Evolutionary conservation across 2,329 filamentous ascomycete species (phyloP), one percentile per base, ranked within the genome.

Genomic region (Cladorrhinum sp.): DNA sequence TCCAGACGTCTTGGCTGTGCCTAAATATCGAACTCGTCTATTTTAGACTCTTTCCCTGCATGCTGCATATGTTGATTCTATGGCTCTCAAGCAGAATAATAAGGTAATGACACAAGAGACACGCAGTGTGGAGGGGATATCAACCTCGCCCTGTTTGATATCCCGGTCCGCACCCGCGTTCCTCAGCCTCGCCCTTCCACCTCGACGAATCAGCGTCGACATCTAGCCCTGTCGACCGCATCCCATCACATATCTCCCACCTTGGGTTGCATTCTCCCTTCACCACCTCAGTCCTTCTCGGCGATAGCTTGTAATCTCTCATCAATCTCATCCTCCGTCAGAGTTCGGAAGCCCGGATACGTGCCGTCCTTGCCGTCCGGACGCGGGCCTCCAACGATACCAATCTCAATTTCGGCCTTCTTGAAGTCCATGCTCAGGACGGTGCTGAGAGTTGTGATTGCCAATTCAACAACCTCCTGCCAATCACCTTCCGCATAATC

Each of bases 371-470:
- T 84, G 68, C 93, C 94, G 73, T 96, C 91, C 62, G 82, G 78
- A 71, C 86, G 85, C 61, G 94, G 93, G 28, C 92, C 94, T 67
- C 95, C 95, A 58, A 97, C 95, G 73, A 99, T 93, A 65, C 95
- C 95, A 77, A 99, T 91, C 80, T 99, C 95, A 75, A 99, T 88
- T 82, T 99, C 95, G 70, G 90, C 90, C 84, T 98, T 98, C 86
- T 99, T 99, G 83, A 99, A 99, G 76, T 99, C 95, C 76, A 98
- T 96, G 78, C 94, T 97, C 66, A 99, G 84, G 63, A 99, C 93
- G 36, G 91, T 96, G 85, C 93, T 96, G 76, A 99, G 80, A 6
- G 95, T 94, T 50, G 92, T 91, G 76, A 99, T 99, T 62, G 91
- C 95, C 71, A 98, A 83, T 82, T 99, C 95, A 55, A 99, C 94